Base-by-base conservation (phyloP, 257 asterid species). In the Catharanthus roseus region DNA sequence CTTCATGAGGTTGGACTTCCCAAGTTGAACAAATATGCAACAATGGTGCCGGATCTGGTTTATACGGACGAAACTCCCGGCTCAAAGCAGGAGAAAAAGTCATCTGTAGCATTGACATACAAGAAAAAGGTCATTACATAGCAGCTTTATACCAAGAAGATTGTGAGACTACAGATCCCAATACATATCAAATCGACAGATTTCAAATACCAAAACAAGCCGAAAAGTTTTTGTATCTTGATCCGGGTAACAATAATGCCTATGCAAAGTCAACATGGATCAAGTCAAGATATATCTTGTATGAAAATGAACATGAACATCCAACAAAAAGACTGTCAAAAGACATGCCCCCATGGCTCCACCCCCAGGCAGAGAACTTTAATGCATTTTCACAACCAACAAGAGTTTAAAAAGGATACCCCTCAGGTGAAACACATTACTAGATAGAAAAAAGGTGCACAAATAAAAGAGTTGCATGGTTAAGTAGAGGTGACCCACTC, bases 31-130 rank as follows among this genome's bases (percentile, higher is more conserved):
- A 93, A 71, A 93, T 89, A 75, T 93, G 95, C 64, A 93, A 81
- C 56, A 93, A 75, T 45, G 98, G 98, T 65, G 96, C 95, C 36
- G 98, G 97, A 82, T 90, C 85, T 68, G 98, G 98, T 83, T 93
- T 93, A 70, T 74, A 93, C 62, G 98, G 98, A 69, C 90, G 89
- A 80, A 86, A 87, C 74, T 93, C 98, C 78, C 98, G 76, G 82
- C 96, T 86, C 63, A 93, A 82, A 76, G 98, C 98, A 69, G 98
- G 98, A 69, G 88, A 86, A 88, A 89, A 93, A 69, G 77, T 79
- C 67, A 82, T 81, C 98, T 93, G 95, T 66, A 77, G 47, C 53
- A 68, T 53, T 8, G 24, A 63, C 29, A 41, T 44, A n/a, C 38
- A n/a, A 54, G 42, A 64, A 24, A 16, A 51, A 7, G 29, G 34